Evolutionary conservation across 768 basidiomycete genomes (phyloP).

Genomic region (Scleroderma citrinum): DNA sequence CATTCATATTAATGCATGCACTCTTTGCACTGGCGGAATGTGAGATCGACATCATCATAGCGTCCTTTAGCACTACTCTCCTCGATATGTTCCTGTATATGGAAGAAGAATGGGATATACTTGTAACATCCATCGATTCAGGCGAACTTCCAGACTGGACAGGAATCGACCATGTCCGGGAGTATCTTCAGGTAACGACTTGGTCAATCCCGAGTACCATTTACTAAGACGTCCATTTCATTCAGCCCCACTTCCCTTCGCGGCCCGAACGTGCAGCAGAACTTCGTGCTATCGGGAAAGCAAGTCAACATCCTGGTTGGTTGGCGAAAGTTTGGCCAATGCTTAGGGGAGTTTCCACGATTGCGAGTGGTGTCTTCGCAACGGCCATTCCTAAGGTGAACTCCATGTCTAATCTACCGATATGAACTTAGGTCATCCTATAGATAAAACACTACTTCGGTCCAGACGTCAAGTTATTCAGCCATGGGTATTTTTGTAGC

Average conservation of each 20-base stretch:
- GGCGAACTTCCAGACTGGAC: constrained; percentile 3
- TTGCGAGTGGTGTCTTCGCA: constrained; percentile 15
- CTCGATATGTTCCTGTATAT: constrained; percentile 5
- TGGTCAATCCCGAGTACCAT: too few species aligned
- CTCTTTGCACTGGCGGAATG: constrained; percentile 7
- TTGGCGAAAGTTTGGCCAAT: background rate
- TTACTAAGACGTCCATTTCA: background rate
- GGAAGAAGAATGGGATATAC: constrained; percentile 1
- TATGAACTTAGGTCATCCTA: background rate
- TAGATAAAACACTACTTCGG: constrained; percentile 12
- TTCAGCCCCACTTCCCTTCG: background rate
- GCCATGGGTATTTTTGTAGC: constrained; percentile 12
- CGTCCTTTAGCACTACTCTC: constrained; percentile 1
- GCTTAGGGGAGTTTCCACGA: background rate
- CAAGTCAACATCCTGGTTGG: constrained; percentile 2
- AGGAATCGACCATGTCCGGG: constrained; percentile 1
- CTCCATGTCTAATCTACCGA: background rate
- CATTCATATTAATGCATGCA: constrained; percentile 6
- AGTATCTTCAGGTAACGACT: constrained; percentile 1
- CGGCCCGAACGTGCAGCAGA: constrained; percentile 1
- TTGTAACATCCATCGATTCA: background rate
- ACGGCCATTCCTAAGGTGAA: constrained; percentile 11
- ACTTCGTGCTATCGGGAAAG: constrained; percentile 2
- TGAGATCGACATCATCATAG: background rate
- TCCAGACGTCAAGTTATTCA: constrained; percentile 9